Percentiles rank a stretch among this genome's conserved stretches.
These are phyloP conservation scores for Neonectria neomacrospora DNA, from an alignment of 2,329 filamentous ascomycete species.

Conservation along the genomic window DNA sequence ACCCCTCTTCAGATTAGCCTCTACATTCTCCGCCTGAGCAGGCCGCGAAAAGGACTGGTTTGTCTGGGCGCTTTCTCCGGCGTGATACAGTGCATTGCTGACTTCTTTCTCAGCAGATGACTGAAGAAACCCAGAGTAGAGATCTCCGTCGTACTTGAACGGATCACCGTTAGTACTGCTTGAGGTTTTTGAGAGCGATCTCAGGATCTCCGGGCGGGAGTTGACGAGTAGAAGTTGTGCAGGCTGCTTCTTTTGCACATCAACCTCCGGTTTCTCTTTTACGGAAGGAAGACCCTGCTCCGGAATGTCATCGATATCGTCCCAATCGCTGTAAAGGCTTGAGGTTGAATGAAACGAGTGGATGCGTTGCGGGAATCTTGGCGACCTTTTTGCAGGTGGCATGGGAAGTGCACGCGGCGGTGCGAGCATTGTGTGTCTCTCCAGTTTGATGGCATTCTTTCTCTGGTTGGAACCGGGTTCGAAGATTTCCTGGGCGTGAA, in stretches of 20 bases:
- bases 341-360: constrained; percentile 45
- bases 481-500: constrained; percentile 23
- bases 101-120: constrained; percentile 56
- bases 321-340: constrained; percentile 43
- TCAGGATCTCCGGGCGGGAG: constrained; percentile 21
- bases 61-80: constrained; percentile 38
- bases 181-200: constrained; percentile 46
- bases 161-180: constrained; percentile 54
- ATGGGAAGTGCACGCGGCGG: constrained; percentile 23
- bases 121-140: constrained; percentile 52
- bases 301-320: constrained; percentile 21
- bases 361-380: constrained; percentile 24
- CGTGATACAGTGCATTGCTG: constrained; percentile 52
- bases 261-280: constrained; percentile 1
- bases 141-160: constrained; percentile 58
- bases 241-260: constrained; percentile 6
- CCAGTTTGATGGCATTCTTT: constrained; percentile 19
- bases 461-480: constrained; percentile 3
- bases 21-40: constrained; percentile 12
- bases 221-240: neutral
- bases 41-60: constrained; percentile 12
- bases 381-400: constrained; percentile 24
- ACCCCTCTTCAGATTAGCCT: constrained; percentile 13
- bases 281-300: constrained; percentile 12
- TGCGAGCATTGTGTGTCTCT: constrained; percentile 14